Evolutionary conservation across 768 basidiomycete genomes (phyloP), one percentile per base, ranked within the genome.

Genomic region (Candolleomyces efflorescens): DNA sequence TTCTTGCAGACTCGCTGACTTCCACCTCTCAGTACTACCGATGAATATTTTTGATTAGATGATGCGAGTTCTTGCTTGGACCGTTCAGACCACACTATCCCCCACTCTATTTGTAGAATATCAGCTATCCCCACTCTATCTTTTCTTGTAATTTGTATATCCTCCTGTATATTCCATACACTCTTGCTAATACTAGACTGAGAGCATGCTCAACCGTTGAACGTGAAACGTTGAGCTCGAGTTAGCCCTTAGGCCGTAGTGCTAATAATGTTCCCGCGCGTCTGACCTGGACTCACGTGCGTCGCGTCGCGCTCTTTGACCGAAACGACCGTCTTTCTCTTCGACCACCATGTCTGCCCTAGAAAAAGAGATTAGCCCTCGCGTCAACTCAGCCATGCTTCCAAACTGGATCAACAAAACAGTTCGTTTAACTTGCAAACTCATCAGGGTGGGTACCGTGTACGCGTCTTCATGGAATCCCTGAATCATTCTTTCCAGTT

Each of bases 381-480:
- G 87, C 62, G 82, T 89, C 63, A 90, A 90, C 66, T 79, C 82
- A 23, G 78, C 80, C 0, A 79, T 80, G 58, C 76, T 90, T 7
- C 64, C 76, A 0, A 66, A 79, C 22, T 85, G 79, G 59, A 55
- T 75, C 2, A 82, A 82, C 2, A 77, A 81, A 54, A 81, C 76
- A 2, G 83, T 90, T 26, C 75, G 87, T 22, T 62, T 92, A 20
- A 73, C 84, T 1, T 85, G 84, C 61, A 87, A 85, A 70, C 73
- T 83, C 23, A 63, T 89, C 36, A 79, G 75, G 66, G 82, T 86
- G 61, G 59, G 55, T 32, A 56, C 61, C 43, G 17, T 48, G 58
- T 26, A 60, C 48, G 44, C 38, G 7, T 18, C 41, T 54, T 53
- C n/a, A 37, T 52, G 26, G 38, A 22, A 24, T 26, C 26, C 46